These are phyloP conservation scores for Amanita molliuscula DNA, from an alignment of 768 basidiomycete genomes.

Conservation along the genomic window DNA sequence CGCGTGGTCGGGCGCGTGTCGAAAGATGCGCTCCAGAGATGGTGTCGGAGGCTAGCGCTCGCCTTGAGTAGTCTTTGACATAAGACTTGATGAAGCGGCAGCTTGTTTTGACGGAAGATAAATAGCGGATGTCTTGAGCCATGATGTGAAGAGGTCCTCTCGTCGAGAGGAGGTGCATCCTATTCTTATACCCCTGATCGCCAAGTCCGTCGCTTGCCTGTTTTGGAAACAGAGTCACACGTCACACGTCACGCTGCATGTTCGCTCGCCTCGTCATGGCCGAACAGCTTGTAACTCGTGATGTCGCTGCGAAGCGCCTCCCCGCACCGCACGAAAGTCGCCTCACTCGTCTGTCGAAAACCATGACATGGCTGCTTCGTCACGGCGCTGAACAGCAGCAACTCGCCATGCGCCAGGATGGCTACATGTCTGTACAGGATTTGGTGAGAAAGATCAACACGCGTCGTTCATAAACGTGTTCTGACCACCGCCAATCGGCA, in stretches of 20 bases:
- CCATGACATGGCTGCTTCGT: slow-evolving; percentile 83
- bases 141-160: too few species aligned
- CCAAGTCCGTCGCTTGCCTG: not conserved
- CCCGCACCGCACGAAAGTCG: not conserved
- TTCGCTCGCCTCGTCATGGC: not conserved
- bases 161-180: too few species aligned
- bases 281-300: not conserved
- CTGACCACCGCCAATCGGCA: not conserved
- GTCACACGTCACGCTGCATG: not conserved
- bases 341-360: slow-evolving; percentile 68
- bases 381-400: slow-evolving; percentile 79
- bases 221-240: not conserved
- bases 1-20: not conserved
- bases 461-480: not conserved
- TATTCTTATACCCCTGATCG: not conserved
- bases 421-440: slow-evolving; percentile 74
- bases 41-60: not conserved
- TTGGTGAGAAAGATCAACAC: slow-evolving; percentile 42
- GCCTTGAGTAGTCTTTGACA: not conserved
- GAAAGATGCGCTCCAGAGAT: not conserved
- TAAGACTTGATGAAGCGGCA: not conserved
- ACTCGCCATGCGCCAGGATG: slow-evolving; percentile 69
- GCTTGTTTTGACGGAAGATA: not conserved
- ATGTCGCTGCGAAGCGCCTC: not conserved
- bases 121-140: slow-evolving; percentile 1